Evolutionary conservation across 2,329 filamentous ascomycete genomes (phyloP).

Genomic region (Pyrenochaeta sp.): DNA sequence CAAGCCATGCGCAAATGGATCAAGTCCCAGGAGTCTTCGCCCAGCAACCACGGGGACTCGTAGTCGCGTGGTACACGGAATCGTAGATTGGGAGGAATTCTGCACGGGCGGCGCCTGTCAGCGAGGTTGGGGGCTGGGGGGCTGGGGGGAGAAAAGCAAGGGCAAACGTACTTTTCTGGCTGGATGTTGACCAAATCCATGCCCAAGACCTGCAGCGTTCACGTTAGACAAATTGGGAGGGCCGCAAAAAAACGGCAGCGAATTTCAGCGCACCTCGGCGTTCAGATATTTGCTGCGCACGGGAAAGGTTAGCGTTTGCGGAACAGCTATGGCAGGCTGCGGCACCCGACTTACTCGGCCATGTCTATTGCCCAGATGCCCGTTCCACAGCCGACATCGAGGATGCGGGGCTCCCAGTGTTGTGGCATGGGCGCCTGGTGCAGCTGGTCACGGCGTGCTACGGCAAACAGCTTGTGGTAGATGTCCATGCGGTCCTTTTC

Average conservation of each 20-base stretch:
- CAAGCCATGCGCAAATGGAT: constrained; percentile 83
- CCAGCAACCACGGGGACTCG: constrained; percentile 76
- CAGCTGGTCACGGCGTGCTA: constrained; percentile 65
- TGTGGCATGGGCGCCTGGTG: constrained; percentile 55
- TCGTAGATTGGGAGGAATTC: constrained; percentile 74
- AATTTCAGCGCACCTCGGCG: constrained; percentile 59
- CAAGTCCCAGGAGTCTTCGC: constrained; percentile 77
- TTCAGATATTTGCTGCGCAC: constrained; percentile 61
- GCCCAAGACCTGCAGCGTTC: constrained; percentile 60
- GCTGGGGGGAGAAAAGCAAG: constrained; percentile 51
- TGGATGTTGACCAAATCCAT: constrained; percentile 71
- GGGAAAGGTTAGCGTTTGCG: constrained; percentile 38
- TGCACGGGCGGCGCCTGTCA: constrained; percentile 54
- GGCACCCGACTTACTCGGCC: constrained; percentile 68
- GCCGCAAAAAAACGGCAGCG: too few relatives aligned
- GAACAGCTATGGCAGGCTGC: constrained; percentile 16
- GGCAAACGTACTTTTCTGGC: constrained; percentile 59
- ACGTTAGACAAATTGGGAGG: too few relatives aligned
- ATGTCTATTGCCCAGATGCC: constrained; percentile 93
- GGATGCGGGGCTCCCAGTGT: constrained; percentile 57
- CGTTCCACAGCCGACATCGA: constrained; percentile 82
- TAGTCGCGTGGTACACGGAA: constrained; percentile 78
- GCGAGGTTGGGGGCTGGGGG: constrained; percentile 43
- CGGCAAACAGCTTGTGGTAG: constrained; percentile 78
- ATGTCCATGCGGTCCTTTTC: constrained; percentile 84